phyloP scores from a whole-genome alignment of 805 yeast species.

The Yamadazyma philogaea region DNA sequence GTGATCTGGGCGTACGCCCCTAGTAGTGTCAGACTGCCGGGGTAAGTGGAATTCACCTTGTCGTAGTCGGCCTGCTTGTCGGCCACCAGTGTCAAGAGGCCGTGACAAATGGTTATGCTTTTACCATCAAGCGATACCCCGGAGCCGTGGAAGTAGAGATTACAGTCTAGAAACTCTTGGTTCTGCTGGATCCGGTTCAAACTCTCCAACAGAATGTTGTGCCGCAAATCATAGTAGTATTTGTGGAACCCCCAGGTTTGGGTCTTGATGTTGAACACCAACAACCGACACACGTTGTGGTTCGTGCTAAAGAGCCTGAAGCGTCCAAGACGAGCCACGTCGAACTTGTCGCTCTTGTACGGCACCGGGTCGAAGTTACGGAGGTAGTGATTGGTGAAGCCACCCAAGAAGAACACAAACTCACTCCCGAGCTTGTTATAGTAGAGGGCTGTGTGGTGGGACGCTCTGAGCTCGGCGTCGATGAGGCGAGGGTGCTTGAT shows the following conservation, averaged over 20 bases:
- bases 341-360: conserved; percentile 32
- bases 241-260: conserved; percentile 40
- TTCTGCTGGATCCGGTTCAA: conserved; percentile 18
- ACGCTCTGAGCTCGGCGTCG: conserved; percentile 41
- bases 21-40: conserved; percentile 23
- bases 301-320: conserved; percentile 27
- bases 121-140: conserved; percentile 32
- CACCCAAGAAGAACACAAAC: conserved; percentile 38
- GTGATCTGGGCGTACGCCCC: conserved; percentile 36
- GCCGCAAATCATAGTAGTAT: conserved; percentile 30
- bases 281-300: conserved; percentile 28
- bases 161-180: conserved; percentile 25
- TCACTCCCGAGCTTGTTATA: conserved; percentile 32
- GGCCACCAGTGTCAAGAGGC: conserved; percentile 31
- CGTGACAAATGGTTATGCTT: conserved; percentile 36
- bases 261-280: conserved; percentile 36
- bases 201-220: conserved; percentile 22
- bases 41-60: conserved; percentile 16
- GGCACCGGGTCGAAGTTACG: conserved; percentile 29
- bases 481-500: conserved; percentile 25
- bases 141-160: conserved; percentile 30
- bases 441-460: conserved; percentile 38
- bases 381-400: conserved; percentile 36
- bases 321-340: conserved; percentile 31
- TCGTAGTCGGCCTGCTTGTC: conserved; percentile 27